Percentiles rank a stretch among this genome's conserved stretches.
phyloP scores from a whole-genome alignment of 805 yeast species.

The Cyberlindnera misumaiensis region DNA sequence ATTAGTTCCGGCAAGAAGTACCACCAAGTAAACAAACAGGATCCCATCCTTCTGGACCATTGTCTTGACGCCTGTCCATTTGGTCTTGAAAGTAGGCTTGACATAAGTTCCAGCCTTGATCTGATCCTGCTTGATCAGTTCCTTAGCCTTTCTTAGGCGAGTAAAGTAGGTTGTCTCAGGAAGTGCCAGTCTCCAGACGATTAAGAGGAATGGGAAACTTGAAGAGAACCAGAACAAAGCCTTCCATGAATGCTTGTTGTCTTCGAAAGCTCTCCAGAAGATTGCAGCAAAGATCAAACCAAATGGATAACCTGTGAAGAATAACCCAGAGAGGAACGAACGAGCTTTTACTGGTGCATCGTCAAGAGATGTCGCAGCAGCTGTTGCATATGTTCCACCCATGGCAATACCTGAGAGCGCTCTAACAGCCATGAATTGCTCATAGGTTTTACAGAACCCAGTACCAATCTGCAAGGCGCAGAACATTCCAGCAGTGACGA shows the following conservation, averaged over 20 bases:
- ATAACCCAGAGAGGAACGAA: conserved; percentile 58
- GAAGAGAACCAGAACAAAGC: conserved; percentile 69
- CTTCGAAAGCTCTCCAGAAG: conserved; percentile 55
- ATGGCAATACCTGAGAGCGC: conserved; percentile 53
- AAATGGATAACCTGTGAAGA: conserved; percentile 53
- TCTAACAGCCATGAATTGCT: conserved; percentile 56
- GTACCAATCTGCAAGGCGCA: conserved; percentile 55
- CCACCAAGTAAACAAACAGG: conserved; percentile 45
- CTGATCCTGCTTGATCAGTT: conserved; percentile 22
- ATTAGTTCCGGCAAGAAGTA: conserved; percentile 64
- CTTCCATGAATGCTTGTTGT: conserved; percentile 54
- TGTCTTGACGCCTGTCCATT: conserved; percentile 23
- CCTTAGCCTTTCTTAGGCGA: conserved; percentile 25
- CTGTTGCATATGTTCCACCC: conserved; percentile 33
- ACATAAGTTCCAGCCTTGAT: conserved; percentile 24
- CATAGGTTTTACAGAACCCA: conserved; percentile 50
- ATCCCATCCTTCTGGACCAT: conserved; percentile 53
- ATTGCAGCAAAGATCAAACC: conserved; percentile 61
- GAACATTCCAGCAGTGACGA: conserved; percentile 37
- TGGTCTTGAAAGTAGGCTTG: conserved; percentile 20
- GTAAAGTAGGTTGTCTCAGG: conserved; percentile 56
- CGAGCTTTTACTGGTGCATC: conserved; percentile 58
- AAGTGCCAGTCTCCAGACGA: conserved; percentile 47
- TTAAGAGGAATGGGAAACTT: conserved; percentile 52
- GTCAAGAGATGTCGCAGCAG: conserved; percentile 44